A percentile compares a stretch with the other conserved stretches of the same genome.
These are phyloP conservation scores for Immersiella caudata DNA, from an alignment of 495 filamentous ascomycete species.

Conservation along the genomic window DNA sequence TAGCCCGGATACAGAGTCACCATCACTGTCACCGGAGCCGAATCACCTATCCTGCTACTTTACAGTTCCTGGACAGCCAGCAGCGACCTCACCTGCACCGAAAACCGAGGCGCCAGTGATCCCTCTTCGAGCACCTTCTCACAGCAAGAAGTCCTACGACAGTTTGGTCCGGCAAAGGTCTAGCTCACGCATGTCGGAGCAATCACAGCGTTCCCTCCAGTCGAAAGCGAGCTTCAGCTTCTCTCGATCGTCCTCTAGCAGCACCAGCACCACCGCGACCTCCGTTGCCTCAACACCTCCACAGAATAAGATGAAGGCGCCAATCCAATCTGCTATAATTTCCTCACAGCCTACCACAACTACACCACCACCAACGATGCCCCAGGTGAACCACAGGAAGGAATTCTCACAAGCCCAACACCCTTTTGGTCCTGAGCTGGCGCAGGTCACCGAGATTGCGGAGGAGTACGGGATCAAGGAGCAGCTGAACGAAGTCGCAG, in stretches of 20 bases:
- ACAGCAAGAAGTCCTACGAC: constrained; percentile 71
- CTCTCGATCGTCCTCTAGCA: constrained; percentile 52
- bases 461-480: constrained; percentile 78
- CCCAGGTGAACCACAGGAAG: constrained; percentile 31
- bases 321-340: neutral
- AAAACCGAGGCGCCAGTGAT: constrained; percentile 61
- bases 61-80: constrained; percentile 52
- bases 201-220: constrained; percentile 45
- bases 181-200: constrained; percentile 53
- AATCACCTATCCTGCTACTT: constrained; percentile 88
- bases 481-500: constrained; percentile 64
- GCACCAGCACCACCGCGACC: constrained; percentile 48
- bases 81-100: constrained; percentile 27
- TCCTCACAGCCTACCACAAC: neutral
- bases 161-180: constrained; percentile 67
- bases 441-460: constrained; percentile 75
- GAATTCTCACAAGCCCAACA: constrained; percentile 41
- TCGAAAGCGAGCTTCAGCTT: constrained; percentile 51
- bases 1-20: constrained; percentile 72
- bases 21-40: constrained; percentile 61
- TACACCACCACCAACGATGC: constrained; percentile 24
- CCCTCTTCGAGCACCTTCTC: constrained; percentile 75
- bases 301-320: constrained; percentile 41
- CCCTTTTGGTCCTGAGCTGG: constrained; percentile 75
- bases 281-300: constrained; percentile 35